Evolutionary conservation across 106 monocot species (phyloP), one percentile per base, ranked within the genome.

Genomic region (Gastrodia elata): DNA sequence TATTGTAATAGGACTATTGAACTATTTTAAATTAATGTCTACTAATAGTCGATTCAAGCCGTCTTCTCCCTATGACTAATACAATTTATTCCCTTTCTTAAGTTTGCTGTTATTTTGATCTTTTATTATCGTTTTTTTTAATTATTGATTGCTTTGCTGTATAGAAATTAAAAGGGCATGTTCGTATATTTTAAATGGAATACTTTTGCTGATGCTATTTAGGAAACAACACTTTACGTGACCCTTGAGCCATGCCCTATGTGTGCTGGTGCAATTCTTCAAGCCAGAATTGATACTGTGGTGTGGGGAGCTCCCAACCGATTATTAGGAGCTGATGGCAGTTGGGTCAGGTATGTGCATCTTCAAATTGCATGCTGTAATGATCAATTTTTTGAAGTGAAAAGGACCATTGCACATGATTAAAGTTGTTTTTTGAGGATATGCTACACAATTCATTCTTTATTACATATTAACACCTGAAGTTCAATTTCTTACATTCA

Each of bases 241-340:
- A 95, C 95, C 1, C 89, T 95, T 22, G 95, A 95, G 73, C 95
- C 95, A 38, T 95, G 95, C 74, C 74, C 95, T 13, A 95, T 95
- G 95, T 95, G 95, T 74, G 95, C 95, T 22, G 95, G 95, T 22
- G 95, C 95, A 77, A 95, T 95, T 80, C 85, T 95, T 55, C 95
- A 95, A 77, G 87, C 95, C 67, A 87, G 95, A 80, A 77, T 95
- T 8, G 93, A 92, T 70, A 82, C 87, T 34, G 87, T 95, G 22
- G 95, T 95, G 3, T 95, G 95, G 95, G 95, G 95, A 67, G 95
- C 95, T 76, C 95, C 95, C 18, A 95, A 95, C 83, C 87, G 85
- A 82, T 92, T 95, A 34, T 49, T 95, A 39, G 95, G 95, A 74
- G 95, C 95, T 68, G 95, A 95, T 86, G 95, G 95, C 30, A 95